Evolutionary conservation across 73 alveolate species (phyloP), one percentile per base, ranked within the genome.

Genomic region (Blepharisma stoltei): DNA sequence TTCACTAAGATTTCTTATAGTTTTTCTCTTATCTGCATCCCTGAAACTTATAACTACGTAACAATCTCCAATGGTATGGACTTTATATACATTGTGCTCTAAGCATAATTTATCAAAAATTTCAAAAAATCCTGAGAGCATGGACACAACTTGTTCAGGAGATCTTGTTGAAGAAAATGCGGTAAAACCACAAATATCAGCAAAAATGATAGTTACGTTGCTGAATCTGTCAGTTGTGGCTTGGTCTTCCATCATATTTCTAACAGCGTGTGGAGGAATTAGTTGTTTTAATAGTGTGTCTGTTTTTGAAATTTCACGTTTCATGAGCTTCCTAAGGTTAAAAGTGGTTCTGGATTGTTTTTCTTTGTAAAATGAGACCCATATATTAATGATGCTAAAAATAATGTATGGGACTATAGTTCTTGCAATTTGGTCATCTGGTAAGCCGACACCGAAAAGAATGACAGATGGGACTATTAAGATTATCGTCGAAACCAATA

Each of bases 11-110:
- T 94, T 91, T 83, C 99, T 95, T 55, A 86, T 89, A 44, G 83
- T 81, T 67, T 78, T 78, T 86, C 88, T 82, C 5, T 37, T 53
- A 44, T 92, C 97, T 67, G 84, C 85, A 6, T 97, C 98, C 38
- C 86, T 90, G 54, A 89, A 87, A 43, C 99, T 98, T 83, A 94
- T 69, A 20, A 93, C 97, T 11, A 96, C 99, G 77, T 94, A 96
- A 71, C 98, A 93, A 80, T 96, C 99, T n/a, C 99, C 99, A 6
- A 96, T 96, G 1, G 99, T 96, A 71, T 95, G 98, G 0, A 96
- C 97, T 86, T 96, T 96, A 82, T 92, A 96, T 6, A 93, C 96
- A 49, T 93, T 87, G 50, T 92, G 81, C 25, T 86, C 87, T 25
- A 89, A 88, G 55, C 97, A 89, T 50, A 95, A 94, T 83, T 94